phyloP scores from a whole-genome alignment of 2,329 filamentous ascomycete species.

The Diaporthe batatas region DNA sequence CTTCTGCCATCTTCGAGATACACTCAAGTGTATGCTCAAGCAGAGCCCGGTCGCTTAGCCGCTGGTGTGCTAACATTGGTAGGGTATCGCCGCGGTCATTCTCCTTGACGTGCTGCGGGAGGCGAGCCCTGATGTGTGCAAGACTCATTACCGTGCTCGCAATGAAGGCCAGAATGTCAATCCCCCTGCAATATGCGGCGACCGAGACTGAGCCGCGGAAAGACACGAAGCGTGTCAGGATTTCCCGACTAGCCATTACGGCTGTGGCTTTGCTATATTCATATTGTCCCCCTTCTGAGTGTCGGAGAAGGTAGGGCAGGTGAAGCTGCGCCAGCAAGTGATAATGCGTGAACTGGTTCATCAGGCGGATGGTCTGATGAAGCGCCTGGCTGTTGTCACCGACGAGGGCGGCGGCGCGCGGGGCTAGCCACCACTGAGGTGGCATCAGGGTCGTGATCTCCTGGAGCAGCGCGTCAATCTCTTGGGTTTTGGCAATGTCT shows the following conservation, averaged over 20 bases:
- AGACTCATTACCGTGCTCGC: conserved; percentile 57
- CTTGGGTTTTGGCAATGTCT: conserved; percentile 48
- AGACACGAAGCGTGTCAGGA: conserved; percentile 55
- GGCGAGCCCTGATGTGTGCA: conserved; percentile 54
- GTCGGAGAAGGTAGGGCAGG: conserved; percentile 58
- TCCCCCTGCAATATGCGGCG: conserved; percentile 55
- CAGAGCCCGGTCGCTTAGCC: conserved; percentile 56
- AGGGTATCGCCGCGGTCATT: conserved; percentile 40
- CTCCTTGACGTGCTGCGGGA: conserved; percentile 39
- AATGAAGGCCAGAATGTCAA: conserved; percentile 58
- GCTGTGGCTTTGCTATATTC: conserved; percentile 57
- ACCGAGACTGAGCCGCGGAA: conserved; percentile 51
- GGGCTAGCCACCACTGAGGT: conserved; percentile 57
- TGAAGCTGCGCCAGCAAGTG: conserved; percentile 59
- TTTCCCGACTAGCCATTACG: conserved; percentile 57
- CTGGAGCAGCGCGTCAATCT: conserved; percentile 56
- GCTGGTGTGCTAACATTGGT: conserved; percentile 56
- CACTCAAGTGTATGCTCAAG: conserved; percentile 54
- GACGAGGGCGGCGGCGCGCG: conserved; percentile 43
- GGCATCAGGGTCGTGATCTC: conserved; percentile 54
- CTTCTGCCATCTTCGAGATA: conserved; percentile 48
- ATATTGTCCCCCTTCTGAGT: conserved; percentile 48
- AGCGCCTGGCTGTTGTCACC: conserved; percentile 45
- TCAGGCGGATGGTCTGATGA: conserved; percentile 53
- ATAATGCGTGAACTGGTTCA: conserved; percentile 58